Evolutionary conservation across 2,329 filamentous ascomycete species (phyloP).

Genomic region (Scedosporium minutisporum): DNA sequence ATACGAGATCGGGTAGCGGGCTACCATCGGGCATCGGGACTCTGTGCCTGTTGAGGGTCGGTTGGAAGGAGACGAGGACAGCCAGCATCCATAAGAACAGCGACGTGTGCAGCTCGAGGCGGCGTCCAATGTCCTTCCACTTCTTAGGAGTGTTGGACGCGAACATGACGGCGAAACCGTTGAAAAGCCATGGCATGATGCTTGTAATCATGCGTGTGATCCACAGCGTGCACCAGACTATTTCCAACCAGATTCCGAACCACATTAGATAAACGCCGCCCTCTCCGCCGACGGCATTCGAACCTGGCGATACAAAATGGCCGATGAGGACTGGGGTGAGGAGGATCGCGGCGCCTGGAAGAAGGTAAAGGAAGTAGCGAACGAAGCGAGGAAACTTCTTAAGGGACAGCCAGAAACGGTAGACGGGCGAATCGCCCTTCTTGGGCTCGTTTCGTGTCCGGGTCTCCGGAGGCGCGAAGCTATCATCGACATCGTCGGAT

Average conservation of each 20-base stretch:
- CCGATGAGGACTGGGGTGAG: slow-evolving; percentile 37
- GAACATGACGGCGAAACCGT: slow-evolving; percentile 56
- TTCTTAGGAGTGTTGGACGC: slow-evolving; percentile 82
- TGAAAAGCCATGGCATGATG: slow-evolving; percentile 37
- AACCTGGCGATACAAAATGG: slow-evolving; percentile 24
- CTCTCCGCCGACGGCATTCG: slow-evolving; percentile 46
- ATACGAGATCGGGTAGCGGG: slow-evolving; percentile 28
- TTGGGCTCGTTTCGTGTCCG: background rate
- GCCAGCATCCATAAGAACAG: slow-evolving; percentile 90
- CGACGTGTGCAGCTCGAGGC: slow-evolving; percentile 75
- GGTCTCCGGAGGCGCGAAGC: slow-evolving; percentile 9
- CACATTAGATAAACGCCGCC: slow-evolving; percentile 73
- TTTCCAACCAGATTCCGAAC: slow-evolving; percentile 94
- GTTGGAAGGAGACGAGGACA: slow-evolving; percentile 75
- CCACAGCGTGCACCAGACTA: slow-evolving; percentile 89
- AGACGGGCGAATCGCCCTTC: slow-evolving; percentile 12
- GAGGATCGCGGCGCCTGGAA: slow-evolving; percentile 34
- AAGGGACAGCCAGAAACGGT: slow-evolving; percentile 33
- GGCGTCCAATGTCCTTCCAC: slow-evolving; percentile 80
- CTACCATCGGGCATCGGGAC: slow-evolving; percentile 18
- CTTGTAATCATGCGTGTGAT: slow-evolving; percentile 49
- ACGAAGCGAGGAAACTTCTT: slow-evolving; percentile 40
- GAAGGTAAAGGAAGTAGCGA: slow-evolving; percentile 38
- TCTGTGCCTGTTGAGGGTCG: slow-evolving; percentile 60
- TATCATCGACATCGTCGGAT: background rate